Evolutionary conservation across 2,329 filamentous ascomycete species (phyloP).

Genomic region (Phialophora macrospora): DNA sequence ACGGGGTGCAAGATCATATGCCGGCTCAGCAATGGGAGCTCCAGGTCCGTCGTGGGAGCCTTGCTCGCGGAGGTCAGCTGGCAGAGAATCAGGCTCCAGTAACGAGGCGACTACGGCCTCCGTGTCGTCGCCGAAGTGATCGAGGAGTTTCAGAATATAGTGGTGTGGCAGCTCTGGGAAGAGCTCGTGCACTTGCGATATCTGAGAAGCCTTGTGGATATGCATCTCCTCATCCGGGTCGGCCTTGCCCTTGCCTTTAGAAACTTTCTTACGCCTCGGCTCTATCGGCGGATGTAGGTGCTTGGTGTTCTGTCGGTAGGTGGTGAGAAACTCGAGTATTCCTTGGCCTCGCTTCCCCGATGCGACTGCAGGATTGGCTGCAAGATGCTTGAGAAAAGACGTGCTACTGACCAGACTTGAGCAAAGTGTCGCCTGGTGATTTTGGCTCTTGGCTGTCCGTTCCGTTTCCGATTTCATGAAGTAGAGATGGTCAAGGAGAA

Average conservation of each 20-base stretch:
- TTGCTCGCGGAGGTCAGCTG: constrained; percentile 64
- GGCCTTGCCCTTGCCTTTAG: constrained; percentile 51
- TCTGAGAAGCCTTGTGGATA: constrained; percentile 79
- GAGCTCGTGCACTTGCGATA: constrained; percentile 89
- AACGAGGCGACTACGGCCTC: constrained; percentile 82
- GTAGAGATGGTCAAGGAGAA: constrained; percentile 83
- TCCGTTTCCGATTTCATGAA: constrained; percentile 74
- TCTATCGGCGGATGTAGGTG: constrained; percentile 46
- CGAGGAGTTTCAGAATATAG: constrained; percentile 78
- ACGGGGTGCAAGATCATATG: constrained; percentile 59
- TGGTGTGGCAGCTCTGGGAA: constrained; percentile 85
- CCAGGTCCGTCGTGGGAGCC: constrained; percentile 33
- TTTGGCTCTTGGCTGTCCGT: constrained; percentile 55
- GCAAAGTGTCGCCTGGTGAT: constrained; percentile 65
- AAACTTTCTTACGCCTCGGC: constrained; percentile 48
- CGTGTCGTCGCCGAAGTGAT: constrained; percentile 76
- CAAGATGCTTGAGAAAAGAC: constrained; percentile 64
- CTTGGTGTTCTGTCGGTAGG: constrained; percentile 48
- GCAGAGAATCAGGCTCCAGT: constrained; percentile 72
- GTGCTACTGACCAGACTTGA: constrained; percentile 81
- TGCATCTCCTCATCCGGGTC: constrained; percentile 61
- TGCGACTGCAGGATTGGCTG: constrained; percentile 43
- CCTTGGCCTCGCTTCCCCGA: constrained; percentile 50
- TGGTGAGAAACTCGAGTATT: constrained; percentile 47
- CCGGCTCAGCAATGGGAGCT: constrained; percentile 30